Evolutionary conservation across 371 early-diverging fungal genomes (phyloP).

Genomic region (Aphelidium insulamus): DNA sequence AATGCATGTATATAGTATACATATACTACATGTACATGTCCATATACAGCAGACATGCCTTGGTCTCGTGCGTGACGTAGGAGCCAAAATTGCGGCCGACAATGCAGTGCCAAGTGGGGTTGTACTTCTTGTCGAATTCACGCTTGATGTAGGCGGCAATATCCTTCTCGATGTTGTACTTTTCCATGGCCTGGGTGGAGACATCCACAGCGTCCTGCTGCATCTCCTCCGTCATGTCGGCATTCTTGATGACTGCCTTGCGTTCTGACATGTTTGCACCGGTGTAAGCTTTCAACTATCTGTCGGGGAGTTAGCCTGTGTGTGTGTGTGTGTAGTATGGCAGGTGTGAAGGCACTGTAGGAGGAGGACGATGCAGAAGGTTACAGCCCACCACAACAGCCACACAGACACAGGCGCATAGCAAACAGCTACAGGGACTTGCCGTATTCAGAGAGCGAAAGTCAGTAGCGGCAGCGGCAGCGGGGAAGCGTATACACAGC

Average conservation of each 20-base stretch:
- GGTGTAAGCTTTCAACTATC: too few relatives aligned
- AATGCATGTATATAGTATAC: neutral
- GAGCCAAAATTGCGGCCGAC: slow-evolving; percentile 95
- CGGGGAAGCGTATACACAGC: too few relatives aligned
- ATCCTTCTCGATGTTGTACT: slow-evolving; percentile 88
- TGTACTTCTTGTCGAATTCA: slow-evolving; percentile 92
- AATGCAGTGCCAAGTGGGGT: slow-evolving; percentile 93
- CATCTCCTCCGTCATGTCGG: slow-evolving; percentile 93
- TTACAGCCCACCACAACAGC: too few relatives aligned
- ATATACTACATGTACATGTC: neutral
- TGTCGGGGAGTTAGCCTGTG: too few relatives aligned
- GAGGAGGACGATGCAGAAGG: too few relatives aligned
- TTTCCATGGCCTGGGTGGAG: slow-evolving; percentile 74
- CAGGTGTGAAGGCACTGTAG: too few relatives aligned
- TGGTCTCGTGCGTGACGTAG: slow-evolving; percentile 74
- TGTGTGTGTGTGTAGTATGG: too few relatives aligned
- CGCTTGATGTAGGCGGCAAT: slow-evolving; percentile 92
- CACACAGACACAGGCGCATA: too few relatives aligned
- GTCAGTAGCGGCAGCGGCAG: too few relatives aligned
- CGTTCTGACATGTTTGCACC: slow-evolving; percentile 40
- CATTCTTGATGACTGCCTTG: slow-evolving; percentile 83
- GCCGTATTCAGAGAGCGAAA: too few relatives aligned
- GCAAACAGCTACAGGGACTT: too few relatives aligned
- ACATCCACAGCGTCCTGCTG: slow-evolving; percentile 84
- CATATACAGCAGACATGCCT: neutral